These are phyloP conservation scores for Metarhizium robertsii DNA, from an alignment of 2,329 filamentous ascomycete genomes.

Conservation along the genomic window DNA sequence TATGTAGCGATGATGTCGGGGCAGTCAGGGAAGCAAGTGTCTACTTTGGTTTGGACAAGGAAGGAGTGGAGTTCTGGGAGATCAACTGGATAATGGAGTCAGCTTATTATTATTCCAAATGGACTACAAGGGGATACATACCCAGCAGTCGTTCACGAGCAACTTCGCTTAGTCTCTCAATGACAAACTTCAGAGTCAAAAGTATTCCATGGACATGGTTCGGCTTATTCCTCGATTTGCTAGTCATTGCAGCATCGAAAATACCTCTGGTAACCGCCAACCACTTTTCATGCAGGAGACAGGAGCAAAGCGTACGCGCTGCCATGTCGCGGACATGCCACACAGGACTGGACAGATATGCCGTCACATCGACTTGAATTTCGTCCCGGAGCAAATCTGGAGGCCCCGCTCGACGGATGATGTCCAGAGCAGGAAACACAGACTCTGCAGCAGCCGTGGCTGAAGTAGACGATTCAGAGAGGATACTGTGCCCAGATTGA, in stretches of 20 bases:
- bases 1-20: constrained; percentile 36
- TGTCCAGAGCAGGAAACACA: constrained; percentile 76
- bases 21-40: constrained; percentile 16
- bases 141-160: constrained; percentile 31
- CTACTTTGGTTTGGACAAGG: constrained; percentile 17
- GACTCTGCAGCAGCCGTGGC: constrained; percentile 47
- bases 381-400: constrained; percentile 45
- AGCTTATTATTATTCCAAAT: neutral
- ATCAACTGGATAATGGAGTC: constrained; percentile 15
- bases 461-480: constrained; percentile 25
- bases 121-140: constrained; percentile 18
- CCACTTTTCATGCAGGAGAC: constrained; percentile 45
- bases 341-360: constrained; percentile 57
- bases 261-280: constrained; percentile 28
- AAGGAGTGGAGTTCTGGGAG: constrained; percentile 20
- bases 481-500: constrained; percentile 36
- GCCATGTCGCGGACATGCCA: constrained; percentile 81
- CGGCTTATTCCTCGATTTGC: constrained; percentile 21
- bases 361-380: constrained; percentile 48
- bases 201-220: constrained; percentile 53
- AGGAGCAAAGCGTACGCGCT: constrained; percentile 60
- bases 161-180: constrained; percentile 43
- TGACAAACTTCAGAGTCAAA: constrained; percentile 44
- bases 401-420: constrained; percentile 62
- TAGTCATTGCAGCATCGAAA: constrained; percentile 20